These are phyloP conservation scores for Ajuga chamaepitys DNA, from an alignment of 257 asterid species.

Conservation along the genomic window DNA sequence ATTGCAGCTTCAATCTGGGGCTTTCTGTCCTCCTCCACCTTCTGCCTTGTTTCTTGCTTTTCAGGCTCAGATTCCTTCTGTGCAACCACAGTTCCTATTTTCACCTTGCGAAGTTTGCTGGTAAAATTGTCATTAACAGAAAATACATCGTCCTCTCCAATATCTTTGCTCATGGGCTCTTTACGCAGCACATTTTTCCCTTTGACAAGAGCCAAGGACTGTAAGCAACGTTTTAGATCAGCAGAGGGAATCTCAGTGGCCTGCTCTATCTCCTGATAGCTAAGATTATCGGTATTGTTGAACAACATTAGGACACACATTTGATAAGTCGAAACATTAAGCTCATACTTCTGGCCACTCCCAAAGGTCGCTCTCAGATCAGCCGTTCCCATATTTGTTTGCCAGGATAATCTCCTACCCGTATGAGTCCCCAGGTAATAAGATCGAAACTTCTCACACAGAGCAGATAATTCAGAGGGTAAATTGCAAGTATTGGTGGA, in stretches of 20 bases:
- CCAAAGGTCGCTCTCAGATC: constrained; percentile 73
- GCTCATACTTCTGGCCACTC: constrained; percentile 78
- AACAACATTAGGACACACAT: constrained; percentile 85
- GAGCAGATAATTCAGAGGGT: constrained; percentile 57
- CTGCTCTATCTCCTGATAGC: constrained; percentile 71
- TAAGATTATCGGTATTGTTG: constrained; percentile 56
- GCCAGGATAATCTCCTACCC: constrained; percentile 80
- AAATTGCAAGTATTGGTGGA: constrained; percentile 60
- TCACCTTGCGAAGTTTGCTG: constrained; percentile 78
- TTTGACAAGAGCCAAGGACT: constrained; percentile 77
- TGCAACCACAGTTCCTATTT: constrained; percentile 84
- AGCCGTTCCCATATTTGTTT: constrained; percentile 89
- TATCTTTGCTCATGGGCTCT: constrained; percentile 85
- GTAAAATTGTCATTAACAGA: constrained; percentile 63
- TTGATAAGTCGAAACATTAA: constrained; percentile 82
- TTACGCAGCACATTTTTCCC: constrained; percentile 75
- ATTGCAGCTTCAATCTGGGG: constrained; percentile 93
- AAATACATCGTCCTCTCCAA: constrained; percentile 60
- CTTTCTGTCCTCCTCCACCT: constrained; percentile 88
- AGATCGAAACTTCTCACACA: constrained; percentile 69
- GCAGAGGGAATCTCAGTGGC: constrained; percentile 71
- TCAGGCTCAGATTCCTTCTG: constrained; percentile 91
- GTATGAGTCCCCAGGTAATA: constrained; percentile 86
- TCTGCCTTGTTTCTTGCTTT: constrained; percentile 85
- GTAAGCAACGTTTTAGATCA: constrained; percentile 79